These are phyloP conservation scores for Mycena capillaripes DNA, from an alignment of 768 basidiomycete species.

Conservation along the genomic window DNA sequence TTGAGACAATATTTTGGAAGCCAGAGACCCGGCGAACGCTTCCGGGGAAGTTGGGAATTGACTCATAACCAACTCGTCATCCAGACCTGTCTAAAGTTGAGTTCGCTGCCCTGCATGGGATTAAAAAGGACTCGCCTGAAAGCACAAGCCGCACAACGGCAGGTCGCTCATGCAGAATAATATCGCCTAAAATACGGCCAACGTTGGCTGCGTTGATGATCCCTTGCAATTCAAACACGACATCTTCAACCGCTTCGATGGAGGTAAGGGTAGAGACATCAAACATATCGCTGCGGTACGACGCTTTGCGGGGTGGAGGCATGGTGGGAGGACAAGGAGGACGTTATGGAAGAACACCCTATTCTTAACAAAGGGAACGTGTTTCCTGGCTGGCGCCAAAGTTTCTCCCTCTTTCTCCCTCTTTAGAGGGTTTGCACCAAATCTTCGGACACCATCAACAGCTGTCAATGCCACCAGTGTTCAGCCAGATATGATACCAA, in stretches of 20 bases:
- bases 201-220: slow-evolving; percentile 43
- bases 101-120: neutral
- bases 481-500: no score
- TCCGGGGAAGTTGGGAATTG: slow-evolving; percentile 22
- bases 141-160: slow-evolving; percentile 30
- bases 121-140: slow-evolving; percentile 5
- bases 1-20: neutral
- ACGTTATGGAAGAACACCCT: slow-evolving; percentile 14
- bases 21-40: slow-evolving; percentile 19
- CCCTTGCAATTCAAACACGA: slow-evolving; percentile 38
- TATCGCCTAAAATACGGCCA: slow-evolving; percentile 35
- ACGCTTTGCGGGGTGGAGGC: slow-evolving; percentile 40
- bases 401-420: no score
- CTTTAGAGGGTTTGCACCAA: no score
- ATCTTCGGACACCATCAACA: no score
- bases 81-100: slow-evolving; percentile 9
- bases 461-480: no score
- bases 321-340: slow-evolving; percentile 28
- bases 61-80: slow-evolving; percentile 12
- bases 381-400: no score
- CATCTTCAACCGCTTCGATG: slow-evolving; percentile 36
- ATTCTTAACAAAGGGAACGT: slow-evolving; percentile 32
- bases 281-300: slow-evolving; percentile 40
- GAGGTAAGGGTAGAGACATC: slow-evolving; percentile 33
- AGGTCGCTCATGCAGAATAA: slow-evolving; percentile 38